A percentile compares a stretch with the other conserved stretches of the same genome.
These are phyloP conservation scores for Simplicillium aogashimaense DNA, from an alignment of 2,329 filamentous ascomycete genomes.

Conservation along the genomic window DNA sequence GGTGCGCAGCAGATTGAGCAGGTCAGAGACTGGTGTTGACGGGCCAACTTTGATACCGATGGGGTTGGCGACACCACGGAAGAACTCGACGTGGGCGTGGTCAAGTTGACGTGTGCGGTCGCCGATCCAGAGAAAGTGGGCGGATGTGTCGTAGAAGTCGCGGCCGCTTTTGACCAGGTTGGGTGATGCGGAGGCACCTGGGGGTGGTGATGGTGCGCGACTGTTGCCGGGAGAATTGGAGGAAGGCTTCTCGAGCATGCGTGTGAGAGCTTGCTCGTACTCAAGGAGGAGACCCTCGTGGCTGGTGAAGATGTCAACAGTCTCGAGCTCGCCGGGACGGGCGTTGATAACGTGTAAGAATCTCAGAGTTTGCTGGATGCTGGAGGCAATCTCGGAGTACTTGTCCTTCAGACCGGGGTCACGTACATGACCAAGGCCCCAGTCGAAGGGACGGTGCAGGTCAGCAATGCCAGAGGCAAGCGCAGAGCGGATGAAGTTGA, in stretches of 20 bases:
- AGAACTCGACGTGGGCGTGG: constrained; percentile 93
- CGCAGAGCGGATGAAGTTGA: constrained; percentile 84
- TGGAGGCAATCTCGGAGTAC: constrained; percentile 75
- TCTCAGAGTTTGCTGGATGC: constrained; percentile 80
- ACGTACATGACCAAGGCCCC: constrained; percentile 84
- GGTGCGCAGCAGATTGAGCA: constrained; percentile 69
- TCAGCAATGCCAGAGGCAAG: constrained; percentile 85
- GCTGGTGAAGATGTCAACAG: constrained; percentile 89
- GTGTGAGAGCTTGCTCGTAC: constrained; percentile 83
- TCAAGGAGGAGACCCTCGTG: constrained; percentile 91
- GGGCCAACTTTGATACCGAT: constrained; percentile 96
- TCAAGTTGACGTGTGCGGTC: constrained; percentile 91
- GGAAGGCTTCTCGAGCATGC: constrained; percentile 57
- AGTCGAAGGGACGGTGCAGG: constrained; percentile 86
- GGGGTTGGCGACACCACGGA: constrained; percentile 90
- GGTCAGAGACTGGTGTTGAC: constrained; percentile 65
- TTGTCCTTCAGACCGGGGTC: constrained; percentile 75
- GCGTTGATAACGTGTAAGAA: constrained; percentile 95
- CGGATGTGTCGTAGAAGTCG: constrained; percentile 87
- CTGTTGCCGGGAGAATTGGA: constrained; percentile 20
- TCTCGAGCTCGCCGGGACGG: constrained; percentile 73
- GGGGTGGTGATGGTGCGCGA: constrained; percentile 29
- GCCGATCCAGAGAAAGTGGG: constrained; percentile 97
- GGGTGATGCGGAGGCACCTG: constrained; percentile 6
- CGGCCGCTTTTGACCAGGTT: constrained; percentile 25